Base-by-base conservation (phyloP, 176 grass and related monocot species). In the Triticum timopheevii region DNA sequence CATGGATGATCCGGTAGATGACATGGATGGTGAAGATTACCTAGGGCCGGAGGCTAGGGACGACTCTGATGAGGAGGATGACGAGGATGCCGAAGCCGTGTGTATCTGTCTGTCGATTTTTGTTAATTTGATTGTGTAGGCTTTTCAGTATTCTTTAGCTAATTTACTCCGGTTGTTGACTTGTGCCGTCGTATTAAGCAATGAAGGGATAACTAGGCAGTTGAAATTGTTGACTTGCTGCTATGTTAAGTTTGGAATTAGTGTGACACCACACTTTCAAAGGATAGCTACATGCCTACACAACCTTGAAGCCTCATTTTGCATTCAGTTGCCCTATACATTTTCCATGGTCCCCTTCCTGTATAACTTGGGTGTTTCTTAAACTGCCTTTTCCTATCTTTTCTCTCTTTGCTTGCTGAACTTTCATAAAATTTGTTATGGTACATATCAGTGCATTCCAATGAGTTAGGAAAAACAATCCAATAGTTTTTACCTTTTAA, bases 21-120 rank as follows among this genome's bases (percentile, higher is more conserved):
- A 90, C 80, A 86, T 87, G 73, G 87, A 84, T 9, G 86, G 42
- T n/a, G 91, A 91, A 19, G 94, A 92, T 67, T 88, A 88, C 80
- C 88, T 88, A 10, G 94, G 85, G 17, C 86, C 38, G 6, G 92
- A n/a, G 69, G 77, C 64, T 13, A 90, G 87, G 58, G 85, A 93
- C 10, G 82, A 92, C 50, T 97, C 89, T 2, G 90, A 93, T 5
- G 89, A 93, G 3, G 93, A 91, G 56, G 91, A 83, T 0, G 73
- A 79, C 3, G 80, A 90, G 80, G 80, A 85, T 24, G 85, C 76
- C 23, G 81, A 85, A 59, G 71, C 63, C 82, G 94, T 96, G 22
- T 77, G 90, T 80, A 20, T 44, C 79, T 61, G 1, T 38, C 42
- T 61, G 2, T 39, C 23, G 31, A n/a, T 61, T 28, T 78, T 73